phyloP scores from a whole-genome alignment of 2,329 filamentous ascomycete genomes.

The Didymella sp. region DNA sequence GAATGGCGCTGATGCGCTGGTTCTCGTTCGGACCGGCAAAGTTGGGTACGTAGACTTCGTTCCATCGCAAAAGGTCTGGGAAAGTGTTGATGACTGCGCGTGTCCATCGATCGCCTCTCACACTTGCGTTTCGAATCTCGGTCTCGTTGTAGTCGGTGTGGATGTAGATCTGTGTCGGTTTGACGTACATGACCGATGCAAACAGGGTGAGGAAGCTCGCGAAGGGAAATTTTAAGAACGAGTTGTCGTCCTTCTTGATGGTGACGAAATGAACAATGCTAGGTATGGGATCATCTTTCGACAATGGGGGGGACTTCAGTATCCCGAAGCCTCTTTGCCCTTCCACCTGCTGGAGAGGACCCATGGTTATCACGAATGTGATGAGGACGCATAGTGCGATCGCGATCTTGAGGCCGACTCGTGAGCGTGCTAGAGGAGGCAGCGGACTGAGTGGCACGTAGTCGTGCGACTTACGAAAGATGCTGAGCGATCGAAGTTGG shows the following conservation, averaged over 20 bases:
- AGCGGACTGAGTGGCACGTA: constrained; percentile 9
- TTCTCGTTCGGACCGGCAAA: background rate
- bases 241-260: constrained; percentile 23
- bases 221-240: constrained; percentile 20
- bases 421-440: constrained; percentile 14
- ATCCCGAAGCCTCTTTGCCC: constrained; percentile 1
- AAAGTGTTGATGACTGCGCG: constrained; percentile 28
- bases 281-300: constrained; percentile 18
- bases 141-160: constrained; percentile 31
- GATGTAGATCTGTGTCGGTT: constrained; percentile 28
- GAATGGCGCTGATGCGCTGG: background rate
- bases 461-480: constrained; percentile 16
- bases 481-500: constrained; percentile 4
- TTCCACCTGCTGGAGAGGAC: constrained; percentile 2
- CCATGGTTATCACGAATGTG: constrained; percentile 3
- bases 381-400: constrained; percentile 8
- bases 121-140: constrained; percentile 20
- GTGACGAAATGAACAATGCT: constrained; percentile 30
- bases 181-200: constrained; percentile 24
- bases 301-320: background rate
- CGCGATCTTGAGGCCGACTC: constrained; percentile 10
- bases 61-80: constrained; percentile 1
- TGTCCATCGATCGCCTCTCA: constrained; percentile 22
- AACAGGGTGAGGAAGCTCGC: constrained; percentile 25
- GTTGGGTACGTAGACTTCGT: background rate